Base-by-base conservation (phyloP, 768 basidiomycete species). In the Tricholoma flavovirens region DNA sequence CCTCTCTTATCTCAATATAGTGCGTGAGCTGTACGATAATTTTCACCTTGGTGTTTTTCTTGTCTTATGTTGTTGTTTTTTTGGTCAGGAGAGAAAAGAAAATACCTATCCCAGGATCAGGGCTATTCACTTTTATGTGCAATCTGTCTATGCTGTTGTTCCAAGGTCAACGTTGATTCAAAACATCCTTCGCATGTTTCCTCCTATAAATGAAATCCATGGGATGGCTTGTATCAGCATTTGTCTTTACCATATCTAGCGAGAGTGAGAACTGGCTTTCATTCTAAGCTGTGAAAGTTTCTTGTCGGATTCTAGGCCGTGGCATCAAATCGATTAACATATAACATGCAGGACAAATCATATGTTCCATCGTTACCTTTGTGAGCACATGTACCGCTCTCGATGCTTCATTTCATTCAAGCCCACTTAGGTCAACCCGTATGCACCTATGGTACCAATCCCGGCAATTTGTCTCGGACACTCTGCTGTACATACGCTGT, bases 11-110 rank as follows among this genome's bases (percentile, higher is more conserved):
- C 1, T 19, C 29, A 7, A 43, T 38, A 11, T 57, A 87, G 85
- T 87, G 19, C 82, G 75, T 50, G 84, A 87, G 60, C 67, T 87
- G 86, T 86, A 66, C 66, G 69, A 64, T 32, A 36, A 9, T 17
- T 30, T 22, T 3, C 14, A 12, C n/a, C 12, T 32, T 42, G 38
- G 24, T 14, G 42, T 21, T 17, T 43, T 2, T 14, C 10, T 17
- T 45, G 19, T 17, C 49, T 54, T 4, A 57, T 30, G 21, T 58
- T 24, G 15, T 24, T 10, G n/a, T n/a, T 12, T 6, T 17, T 32
- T 49, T 15, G 17, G 22, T 12, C 36, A 15, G 29, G 12, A 48
- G 40, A 71, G 70, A 12, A 60, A 69, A 69, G 51, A 62, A 67
- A 51, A 51, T 68, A 9, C 68, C 70, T 17, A 69, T 71, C 26